Evolutionary conservation across 2,329 filamentous ascomycete genomes (phyloP), one percentile per base, ranked within the genome.

Genomic region (Erysiphe pulchra): DNA sequence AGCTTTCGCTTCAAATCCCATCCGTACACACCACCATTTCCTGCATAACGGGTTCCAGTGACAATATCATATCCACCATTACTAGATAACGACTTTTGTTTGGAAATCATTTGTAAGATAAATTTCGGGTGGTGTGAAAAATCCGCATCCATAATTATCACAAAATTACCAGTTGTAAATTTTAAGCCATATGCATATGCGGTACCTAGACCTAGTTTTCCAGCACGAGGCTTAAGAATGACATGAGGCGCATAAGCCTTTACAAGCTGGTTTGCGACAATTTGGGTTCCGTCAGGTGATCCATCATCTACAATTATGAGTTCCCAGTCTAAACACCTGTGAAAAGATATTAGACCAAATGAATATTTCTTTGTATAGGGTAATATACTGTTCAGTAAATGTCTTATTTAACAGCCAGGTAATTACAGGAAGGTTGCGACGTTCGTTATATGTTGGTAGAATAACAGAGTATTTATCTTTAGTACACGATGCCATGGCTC

Each of bases 111-210:
- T 59, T 78, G 70, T 46, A 86, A 77, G 63, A 98, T 93, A 73
- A 95, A 98, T 66, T 95, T 98, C 59, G 90, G 90, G 69, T 98
- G 90, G 67, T 98, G 90, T 55, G 76, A 84, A 71, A 98, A 98
- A 66, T 98, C 90, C 64, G 92, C 90, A 68, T 98, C 90, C 90
- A 98, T 98, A 71, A 98, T 98, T 69, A 98, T 83, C 60, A 98
- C 83, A 59, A 77, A 95, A 71, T 92, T 94, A 56, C 90, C 90
- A 18, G 77, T 85, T 20, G 72, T 80, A 60, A 81, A 95, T 61
- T 93, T 75, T 49, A 98, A 48, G 12, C 55, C 56, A 37, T 58
- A 55, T 17, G 56, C 50, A 34, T 58, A 57, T 32, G 55, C 55
- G 14, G 55, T 58, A 44, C 56, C 55, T 1, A 57, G 45, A 30